Evolutionary conservation across 2,329 filamentous ascomycete genomes (phyloP).

Genomic region (Ustilaginoidea virens): DNA sequence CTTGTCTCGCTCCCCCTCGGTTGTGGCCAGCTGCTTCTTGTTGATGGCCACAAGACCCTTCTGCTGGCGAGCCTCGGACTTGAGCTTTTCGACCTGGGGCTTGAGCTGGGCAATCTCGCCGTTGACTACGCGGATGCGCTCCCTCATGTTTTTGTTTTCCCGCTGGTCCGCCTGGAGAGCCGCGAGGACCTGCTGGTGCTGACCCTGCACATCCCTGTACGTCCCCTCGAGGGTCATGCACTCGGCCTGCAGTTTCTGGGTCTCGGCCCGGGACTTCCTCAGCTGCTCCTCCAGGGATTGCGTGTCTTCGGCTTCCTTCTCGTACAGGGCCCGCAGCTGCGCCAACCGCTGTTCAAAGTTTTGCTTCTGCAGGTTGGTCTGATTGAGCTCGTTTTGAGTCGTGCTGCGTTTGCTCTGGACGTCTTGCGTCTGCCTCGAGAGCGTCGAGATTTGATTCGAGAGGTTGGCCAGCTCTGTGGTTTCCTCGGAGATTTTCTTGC

Average conservation of each 20-base stretch:
- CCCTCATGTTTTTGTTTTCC: slow-evolving; percentile 74
- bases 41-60: slow-evolving; percentile 96
- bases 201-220: slow-evolving; percentile 65
- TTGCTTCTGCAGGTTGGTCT: slow-evolving; percentile 73
- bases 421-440: slow-evolving; percentile 89
- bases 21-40: slow-evolving; percentile 89
- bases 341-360: slow-evolving; percentile 82
- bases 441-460: slow-evolving; percentile 82
- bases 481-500: slow-evolving; percentile 75
- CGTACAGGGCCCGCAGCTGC: slow-evolving; percentile 76
- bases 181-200: slow-evolving; percentile 61
- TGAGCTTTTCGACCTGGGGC: slow-evolving; percentile 84
- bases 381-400: slow-evolving; percentile 68
- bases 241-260: slow-evolving; percentile 69
- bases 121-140: slow-evolving; percentile 73
- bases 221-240: slow-evolving; percentile 69
- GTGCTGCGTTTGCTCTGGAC: slow-evolving; percentile 68
- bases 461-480: slow-evolving; percentile 88
- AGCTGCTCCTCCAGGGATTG: slow-evolving; percentile 75
- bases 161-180: slow-evolving; percentile 75
- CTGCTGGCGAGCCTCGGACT: slow-evolving; percentile 82
- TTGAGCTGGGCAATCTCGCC: slow-evolving; percentile 70
- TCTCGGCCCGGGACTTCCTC: slow-evolving; percentile 59
- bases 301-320: slow-evolving; percentile 82
- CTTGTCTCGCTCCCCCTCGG: slow-evolving; percentile 78